phyloP scores from a whole-genome alignment of 148 eudicot species.

The Chenopodium album region DNA sequence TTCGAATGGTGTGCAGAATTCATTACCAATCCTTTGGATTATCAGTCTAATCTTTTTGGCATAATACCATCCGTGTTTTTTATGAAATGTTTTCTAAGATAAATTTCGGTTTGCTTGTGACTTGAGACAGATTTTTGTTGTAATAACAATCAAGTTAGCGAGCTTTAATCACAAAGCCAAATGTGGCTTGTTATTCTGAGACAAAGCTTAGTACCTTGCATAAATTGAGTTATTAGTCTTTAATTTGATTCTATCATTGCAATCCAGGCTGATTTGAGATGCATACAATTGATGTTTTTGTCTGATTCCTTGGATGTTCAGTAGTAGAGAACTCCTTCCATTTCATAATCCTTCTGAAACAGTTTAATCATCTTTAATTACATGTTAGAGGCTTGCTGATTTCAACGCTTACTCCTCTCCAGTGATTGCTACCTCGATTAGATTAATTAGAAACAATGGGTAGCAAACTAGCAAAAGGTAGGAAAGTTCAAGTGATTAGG shows the following conservation, averaged over 20 bases:
- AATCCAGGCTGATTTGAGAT: background rate
- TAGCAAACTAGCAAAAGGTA: background rate
- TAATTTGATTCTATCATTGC: background rate
- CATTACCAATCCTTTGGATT: background rate
- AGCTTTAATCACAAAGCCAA: background rate
- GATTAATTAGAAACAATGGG: background rate
- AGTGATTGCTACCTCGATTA: background rate
- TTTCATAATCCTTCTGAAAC: background rate
- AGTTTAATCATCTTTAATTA: background rate
- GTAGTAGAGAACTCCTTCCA: background rate
- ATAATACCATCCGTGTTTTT: background rate
- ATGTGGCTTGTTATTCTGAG: background rate
- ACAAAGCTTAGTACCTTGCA: background rate
- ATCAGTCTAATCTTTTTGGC: too few relatives aligned
- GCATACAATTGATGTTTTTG: background rate
- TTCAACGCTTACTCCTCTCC: too few relatives aligned
- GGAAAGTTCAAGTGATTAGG: background rate
- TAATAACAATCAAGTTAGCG: background rate
- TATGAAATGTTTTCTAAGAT: background rate
- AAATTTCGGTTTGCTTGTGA: background rate
- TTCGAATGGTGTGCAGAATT: background rate
- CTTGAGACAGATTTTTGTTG: background rate
- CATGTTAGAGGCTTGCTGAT: background rate
- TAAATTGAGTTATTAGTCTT: background rate
- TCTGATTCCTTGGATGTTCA: background rate